Conservation (phyloP, 2,329 filamentous ascomycete species). For the Corniculantispora saksenae region DNA sequence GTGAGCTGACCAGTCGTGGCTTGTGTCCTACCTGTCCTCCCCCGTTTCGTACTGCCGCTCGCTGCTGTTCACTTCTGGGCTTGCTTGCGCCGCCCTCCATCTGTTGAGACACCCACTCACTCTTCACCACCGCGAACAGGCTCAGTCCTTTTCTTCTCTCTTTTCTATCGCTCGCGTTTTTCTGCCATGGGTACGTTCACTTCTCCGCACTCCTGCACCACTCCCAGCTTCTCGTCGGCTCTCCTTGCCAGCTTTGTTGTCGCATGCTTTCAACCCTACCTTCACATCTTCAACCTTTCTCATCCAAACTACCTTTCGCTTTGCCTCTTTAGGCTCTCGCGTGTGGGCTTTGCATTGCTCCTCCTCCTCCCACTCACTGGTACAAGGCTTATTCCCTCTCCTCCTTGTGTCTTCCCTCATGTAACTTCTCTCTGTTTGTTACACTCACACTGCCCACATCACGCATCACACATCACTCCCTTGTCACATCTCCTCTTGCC, state of each 20-base stretch:
- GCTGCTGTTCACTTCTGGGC: constrained; percentile 21
- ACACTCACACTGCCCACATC: not conserved
- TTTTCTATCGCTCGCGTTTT: constrained; percentile 17
- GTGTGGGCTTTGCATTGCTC: constrained; percentile 3
- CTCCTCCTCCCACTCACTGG: constrained; percentile 15
- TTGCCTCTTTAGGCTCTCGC: not conserved
- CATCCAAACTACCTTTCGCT: constrained; percentile 8
- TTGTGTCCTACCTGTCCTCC: constrained; percentile 24
- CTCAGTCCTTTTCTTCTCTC: constrained; percentile 18
- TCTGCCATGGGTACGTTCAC: constrained; percentile 22
- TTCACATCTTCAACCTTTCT: constrained; percentile 10
- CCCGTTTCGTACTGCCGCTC: constrained; percentile 27
- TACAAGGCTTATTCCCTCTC: constrained; percentile 9
- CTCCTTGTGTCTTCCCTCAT: constrained; percentile 7
- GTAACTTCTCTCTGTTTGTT: not conserved
- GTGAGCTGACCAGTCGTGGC: constrained; percentile 31
- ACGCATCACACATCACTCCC: not conserved
- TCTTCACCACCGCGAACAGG: constrained; percentile 21
- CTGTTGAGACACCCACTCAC: constrained; percentile 30
- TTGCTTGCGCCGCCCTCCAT: constrained; percentile 26
- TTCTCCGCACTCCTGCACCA: constrained; percentile 16
- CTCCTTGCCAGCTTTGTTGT: constrained; percentile 7
- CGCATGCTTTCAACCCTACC: not conserved
- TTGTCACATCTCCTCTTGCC: not conserved
- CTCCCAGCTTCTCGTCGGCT: constrained; percentile 17